Conservation (phyloP, 2,329 filamentous ascomycete species). For the Cytospora chrysosperma region DNA sequence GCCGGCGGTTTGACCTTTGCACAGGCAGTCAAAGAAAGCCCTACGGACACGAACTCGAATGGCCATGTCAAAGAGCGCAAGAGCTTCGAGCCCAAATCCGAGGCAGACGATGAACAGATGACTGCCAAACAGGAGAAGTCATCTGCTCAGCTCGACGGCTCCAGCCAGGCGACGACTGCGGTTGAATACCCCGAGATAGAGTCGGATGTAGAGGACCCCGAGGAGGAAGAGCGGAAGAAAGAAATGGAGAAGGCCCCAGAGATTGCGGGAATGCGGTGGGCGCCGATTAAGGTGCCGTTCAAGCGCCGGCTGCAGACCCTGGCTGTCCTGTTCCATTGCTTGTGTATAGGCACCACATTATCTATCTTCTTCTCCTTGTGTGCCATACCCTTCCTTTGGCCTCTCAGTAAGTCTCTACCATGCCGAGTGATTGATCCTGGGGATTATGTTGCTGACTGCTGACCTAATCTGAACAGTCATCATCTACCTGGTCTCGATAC, state of each 20-base stretch:
- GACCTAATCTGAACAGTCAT: slow-evolving; percentile 43
- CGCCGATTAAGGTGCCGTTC: slow-evolving; percentile 72
- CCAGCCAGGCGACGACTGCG: slow-evolving; percentile 18
- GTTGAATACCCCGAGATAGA: slow-evolving; percentile 23
- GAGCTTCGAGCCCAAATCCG: neutral
- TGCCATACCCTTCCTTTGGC: slow-evolving; percentile 90
- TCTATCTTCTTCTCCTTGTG: slow-evolving; percentile 88
- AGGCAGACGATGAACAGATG: neutral
- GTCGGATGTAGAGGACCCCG: slow-evolving; percentile 7
- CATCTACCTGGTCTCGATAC: slow-evolving; percentile 79
- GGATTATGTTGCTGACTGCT: neutral
- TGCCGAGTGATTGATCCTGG: too few species aligned
- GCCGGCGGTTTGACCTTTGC: slow-evolving; percentile 23
- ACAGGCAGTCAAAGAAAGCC: slow-evolving; percentile 18
- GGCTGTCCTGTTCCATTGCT: slow-evolving; percentile 71
- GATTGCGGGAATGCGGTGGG: slow-evolving; percentile 69
- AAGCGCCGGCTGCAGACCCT: slow-evolving; percentile 74
- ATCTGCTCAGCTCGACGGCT: slow-evolving; percentile 2
- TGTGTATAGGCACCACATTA: slow-evolving; percentile 68
- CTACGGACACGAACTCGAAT: neutral
- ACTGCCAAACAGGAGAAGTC: neutral
- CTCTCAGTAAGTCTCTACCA: slow-evolving; percentile 46
- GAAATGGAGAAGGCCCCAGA: slow-evolving; percentile 19
- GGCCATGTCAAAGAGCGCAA: neutral
- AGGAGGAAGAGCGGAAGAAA: slow-evolving; percentile 6